phyloP scores from a whole-genome alignment of 1,284 basidiomycete species.

The Tilletia walkeri region DNA sequence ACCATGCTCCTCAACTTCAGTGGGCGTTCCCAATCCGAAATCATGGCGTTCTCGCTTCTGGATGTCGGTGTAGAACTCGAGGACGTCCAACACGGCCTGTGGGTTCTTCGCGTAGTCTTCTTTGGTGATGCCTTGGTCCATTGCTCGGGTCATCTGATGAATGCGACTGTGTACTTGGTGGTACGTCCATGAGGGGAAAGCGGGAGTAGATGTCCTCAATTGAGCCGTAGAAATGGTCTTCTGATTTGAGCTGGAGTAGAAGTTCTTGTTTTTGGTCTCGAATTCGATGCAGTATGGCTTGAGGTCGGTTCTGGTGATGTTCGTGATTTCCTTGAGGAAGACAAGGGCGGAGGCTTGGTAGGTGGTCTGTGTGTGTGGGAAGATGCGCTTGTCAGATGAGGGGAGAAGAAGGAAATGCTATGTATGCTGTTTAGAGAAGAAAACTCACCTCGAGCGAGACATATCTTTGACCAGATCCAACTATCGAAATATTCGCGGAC shows the following conservation, averaged over 20 bases:
- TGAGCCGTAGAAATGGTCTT: slow-evolving; percentile 95
- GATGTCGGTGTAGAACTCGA: slow-evolving; percentile 97
- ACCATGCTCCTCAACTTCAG: no score
- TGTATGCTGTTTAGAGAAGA: no score
- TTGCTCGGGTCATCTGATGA: slow-evolving; percentile 93
- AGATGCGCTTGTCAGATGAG: no score
- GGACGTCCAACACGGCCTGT: slow-evolving; percentile 92
- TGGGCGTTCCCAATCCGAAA: slow-evolving; percentile 52
- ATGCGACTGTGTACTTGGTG: slow-evolving; percentile 97
- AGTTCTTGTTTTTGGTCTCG: slow-evolving; percentile 75
- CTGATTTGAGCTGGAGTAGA: slow-evolving; percentile 82
- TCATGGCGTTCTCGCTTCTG: slow-evolving; percentile 87
- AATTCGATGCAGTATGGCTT: slow-evolving; percentile 80
- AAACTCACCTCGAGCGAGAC: slow-evolving; percentile 80
- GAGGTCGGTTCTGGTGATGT: slow-evolving; percentile 83
- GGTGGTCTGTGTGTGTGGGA: slow-evolving; percentile 60
- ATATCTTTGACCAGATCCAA: slow-evolving; percentile 89
- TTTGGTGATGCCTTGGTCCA: slow-evolving; percentile 94
- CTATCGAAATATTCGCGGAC: slow-evolving; percentile 59
- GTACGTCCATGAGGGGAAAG: slow-evolving; percentile 84
- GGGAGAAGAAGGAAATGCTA: no score
- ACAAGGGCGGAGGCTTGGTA: slow-evolving; percentile 68
- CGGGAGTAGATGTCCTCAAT: slow-evolving; percentile 91
- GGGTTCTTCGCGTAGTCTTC: slow-evolving; percentile 97
- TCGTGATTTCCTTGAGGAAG: slow-evolving; percentile 73